Evolutionary conservation across 768 basidiomycete species (phyloP).

Genomic region (Pleurotus giganteus): DNA sequence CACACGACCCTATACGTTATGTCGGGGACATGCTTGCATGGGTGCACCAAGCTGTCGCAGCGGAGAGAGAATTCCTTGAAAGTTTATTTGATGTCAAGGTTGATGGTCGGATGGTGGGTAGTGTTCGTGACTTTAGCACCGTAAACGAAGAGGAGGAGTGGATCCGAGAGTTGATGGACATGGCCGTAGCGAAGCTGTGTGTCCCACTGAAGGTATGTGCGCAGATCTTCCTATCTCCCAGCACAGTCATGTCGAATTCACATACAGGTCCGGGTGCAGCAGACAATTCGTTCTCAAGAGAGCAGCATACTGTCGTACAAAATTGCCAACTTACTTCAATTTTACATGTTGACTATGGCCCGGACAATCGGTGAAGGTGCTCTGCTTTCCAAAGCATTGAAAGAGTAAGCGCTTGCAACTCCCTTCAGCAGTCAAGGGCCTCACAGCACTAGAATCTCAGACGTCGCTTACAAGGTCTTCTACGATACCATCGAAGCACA

Average conservation of each 20-base stretch:
- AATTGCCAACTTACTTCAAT: conserved; percentile 92
- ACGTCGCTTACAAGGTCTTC: conserved; percentile 79
- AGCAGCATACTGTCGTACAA: conserved; percentile 91
- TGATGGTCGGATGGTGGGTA: conserved; percentile 75
- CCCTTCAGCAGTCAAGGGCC: background rate
- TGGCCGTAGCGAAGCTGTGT: conserved; percentile 78
- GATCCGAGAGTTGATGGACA: conserved; percentile 79
- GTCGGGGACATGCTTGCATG: conserved; percentile 98
- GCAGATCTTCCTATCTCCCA: background rate
- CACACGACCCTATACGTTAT: conserved; percentile 95
- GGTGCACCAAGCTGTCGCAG: conserved; percentile 95
- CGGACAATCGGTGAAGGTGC: conserved; percentile 88
- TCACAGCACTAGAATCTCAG: conserved; percentile 60
- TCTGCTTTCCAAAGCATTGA: conserved; percentile 67
- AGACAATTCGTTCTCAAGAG: conserved; percentile 92
- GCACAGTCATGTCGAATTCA: background rate
- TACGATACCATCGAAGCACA: conserved; percentile 86
- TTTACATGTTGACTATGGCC: conserved; percentile 91
- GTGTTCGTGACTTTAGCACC: conserved; percentile 48
- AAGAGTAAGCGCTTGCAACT: conserved; percentile 56
- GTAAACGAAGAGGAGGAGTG: conserved; percentile 71
- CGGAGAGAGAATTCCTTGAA: conserved; percentile 93
- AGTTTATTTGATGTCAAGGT: conserved; percentile 71
- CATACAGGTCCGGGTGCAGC: conserved; percentile 78
- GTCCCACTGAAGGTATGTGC: conserved; percentile 77